Evolutionary conservation across 2,329 filamentous ascomycete genomes (phyloP), one percentile per base, ranked within the genome.

Genomic region (Microdochium paspali): DNA sequence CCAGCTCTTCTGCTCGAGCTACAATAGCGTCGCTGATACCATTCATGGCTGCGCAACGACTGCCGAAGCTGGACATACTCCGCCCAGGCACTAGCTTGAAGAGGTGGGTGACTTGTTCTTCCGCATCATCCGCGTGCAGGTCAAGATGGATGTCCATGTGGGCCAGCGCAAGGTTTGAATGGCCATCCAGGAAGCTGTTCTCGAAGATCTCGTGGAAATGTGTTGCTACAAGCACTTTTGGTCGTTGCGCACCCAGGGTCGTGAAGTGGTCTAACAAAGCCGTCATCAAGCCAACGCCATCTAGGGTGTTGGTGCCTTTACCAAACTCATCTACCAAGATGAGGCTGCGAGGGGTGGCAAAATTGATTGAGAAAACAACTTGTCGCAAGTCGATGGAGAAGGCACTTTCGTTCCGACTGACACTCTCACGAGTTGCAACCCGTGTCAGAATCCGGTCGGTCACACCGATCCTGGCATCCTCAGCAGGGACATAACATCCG

Each of bases 311-410:
- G 0, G 80, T 84, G 2, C 80, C 80, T 58, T 83, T 84, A 1
- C 80, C 80, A 57, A 98, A 97, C 59, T 98, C 93, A 57, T 98
- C 93, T 42, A 97, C 80, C n/a, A 98, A 72, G 1, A 98, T 63
- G 5, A 98, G 70, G 58, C 87, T 96, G 44, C 80, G 77, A 12
- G 77, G 71, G 0, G 90, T 95, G 3, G 85, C 82, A 46, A 88
- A 77, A 49, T 77, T 85, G 45, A 93, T 72, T 0, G 87, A 82
- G 48, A 93, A 77, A 0, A 86, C 83, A 10, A 93, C 81, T 59
- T 98, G 91, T 56, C 93, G 88, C 18, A 98, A 65, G 57, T 98
- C 93, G 46, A 88, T 88, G 30, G 78, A 74, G 59, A 84, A 84
- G 2, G 80, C 76, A 54, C 80, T 84, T 53, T 83, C 79, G 20